Percentiles rank a stretch among this genome's conserved stretches.
These are phyloP conservation scores for Pedinophyceae sp. DNA, from an alignment of 139 green algal species.

Conservation along the genomic window DNA sequence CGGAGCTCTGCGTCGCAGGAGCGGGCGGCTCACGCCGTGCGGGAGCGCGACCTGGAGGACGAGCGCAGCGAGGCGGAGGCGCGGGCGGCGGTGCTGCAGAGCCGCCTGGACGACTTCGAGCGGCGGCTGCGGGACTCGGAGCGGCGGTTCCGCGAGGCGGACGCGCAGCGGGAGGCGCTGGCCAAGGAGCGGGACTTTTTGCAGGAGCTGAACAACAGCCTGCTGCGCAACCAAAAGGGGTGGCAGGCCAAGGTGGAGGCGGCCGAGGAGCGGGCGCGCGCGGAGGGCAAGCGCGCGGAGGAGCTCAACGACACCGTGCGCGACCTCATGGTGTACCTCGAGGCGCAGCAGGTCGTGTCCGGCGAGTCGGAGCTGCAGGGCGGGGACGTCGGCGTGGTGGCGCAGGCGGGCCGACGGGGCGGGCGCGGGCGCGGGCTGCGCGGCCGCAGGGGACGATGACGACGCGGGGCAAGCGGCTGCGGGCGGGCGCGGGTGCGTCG, in stretches of 20 bases:
- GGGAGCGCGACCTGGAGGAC: background rate
- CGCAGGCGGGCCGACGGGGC: too few relatives aligned
- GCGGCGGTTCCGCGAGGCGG: background rate
- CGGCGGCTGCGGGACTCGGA: background rate
- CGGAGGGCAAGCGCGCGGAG: background rate
- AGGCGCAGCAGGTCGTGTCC: slow-evolving; percentile 2
- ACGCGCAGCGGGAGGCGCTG: slow-evolving; percentile 3
- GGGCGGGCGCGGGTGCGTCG: too few relatives aligned
- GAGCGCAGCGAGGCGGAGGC: background rate
- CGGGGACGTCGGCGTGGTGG: background rate
- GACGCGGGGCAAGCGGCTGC: too few relatives aligned
- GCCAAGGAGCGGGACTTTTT: slow-evolving; percentile 55
- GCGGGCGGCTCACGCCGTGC: background rate
- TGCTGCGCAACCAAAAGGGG: slow-evolving; percentile 42
- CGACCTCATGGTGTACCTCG: slow-evolving; percentile 20
- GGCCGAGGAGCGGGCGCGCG: slow-evolving; percentile 11
- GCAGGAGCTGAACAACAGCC: slow-evolving; percentile 43
- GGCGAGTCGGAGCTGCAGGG: background rate
- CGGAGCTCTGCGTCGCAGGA: background rate
- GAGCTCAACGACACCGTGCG: slow-evolving; percentile 11
- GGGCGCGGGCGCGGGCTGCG: too few relatives aligned
- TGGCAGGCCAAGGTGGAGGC: slow-evolving; percentile 19
- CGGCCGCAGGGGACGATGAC: too few relatives aligned
- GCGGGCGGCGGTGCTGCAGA: too few relatives aligned
- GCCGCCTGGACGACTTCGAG: background rate